Percentiles rank a stretch among this genome's conserved stretches.
phyloP scores from a whole-genome alignment of 306 rosid genomes.

The Vigna mungo region DNA sequence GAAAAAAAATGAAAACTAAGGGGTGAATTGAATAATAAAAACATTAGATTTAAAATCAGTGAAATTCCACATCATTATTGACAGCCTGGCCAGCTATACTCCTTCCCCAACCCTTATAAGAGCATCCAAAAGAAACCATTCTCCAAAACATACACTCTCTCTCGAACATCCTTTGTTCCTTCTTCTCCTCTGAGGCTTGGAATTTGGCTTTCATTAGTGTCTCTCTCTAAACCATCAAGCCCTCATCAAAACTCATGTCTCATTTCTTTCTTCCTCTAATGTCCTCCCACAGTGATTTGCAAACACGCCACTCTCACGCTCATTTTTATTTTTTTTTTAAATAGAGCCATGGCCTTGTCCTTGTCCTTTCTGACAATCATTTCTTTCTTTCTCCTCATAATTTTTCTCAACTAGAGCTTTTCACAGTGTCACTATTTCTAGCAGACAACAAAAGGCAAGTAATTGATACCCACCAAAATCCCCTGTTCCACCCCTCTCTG shows the following conservation, averaged over 20 bases:
- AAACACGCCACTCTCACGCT: too few relatives aligned
- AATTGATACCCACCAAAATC: constrained; percentile 53
- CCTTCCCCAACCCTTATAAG: too few relatives aligned
- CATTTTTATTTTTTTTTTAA: too few relatives aligned
- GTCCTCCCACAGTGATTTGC: constrained; percentile 42
- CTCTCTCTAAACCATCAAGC: constrained; percentile 59
- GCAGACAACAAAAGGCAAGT: constrained; percentile 60
- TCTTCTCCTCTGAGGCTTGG: constrained; percentile 75
- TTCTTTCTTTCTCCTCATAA: constrained; percentile 37
- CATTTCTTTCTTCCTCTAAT: constrained; percentile 55
- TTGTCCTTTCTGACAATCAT: constrained; percentile 60
- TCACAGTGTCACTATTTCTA: constrained; percentile 47
- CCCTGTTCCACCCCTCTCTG: constrained; percentile 46
- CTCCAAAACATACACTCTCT: too few relatives aligned
- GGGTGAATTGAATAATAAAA: too few relatives aligned
- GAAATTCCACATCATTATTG: too few relatives aligned
- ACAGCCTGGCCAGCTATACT: too few relatives aligned
- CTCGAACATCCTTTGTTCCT: constrained; percentile 65
- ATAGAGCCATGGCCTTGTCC: too few relatives aligned
- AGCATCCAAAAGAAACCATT: too few relatives aligned
- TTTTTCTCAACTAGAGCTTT: constrained; percentile 40
- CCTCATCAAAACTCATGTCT: constrained; percentile 59
- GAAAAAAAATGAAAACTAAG: too few relatives aligned
- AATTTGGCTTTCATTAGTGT: constrained; percentile 78
- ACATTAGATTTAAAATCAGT: too few relatives aligned